Evolutionary conservation across 164 flowering plant genomes (phyloP), one percentile per base, ranked within the genome.

Genomic region (Sextonia rubra): DNA sequence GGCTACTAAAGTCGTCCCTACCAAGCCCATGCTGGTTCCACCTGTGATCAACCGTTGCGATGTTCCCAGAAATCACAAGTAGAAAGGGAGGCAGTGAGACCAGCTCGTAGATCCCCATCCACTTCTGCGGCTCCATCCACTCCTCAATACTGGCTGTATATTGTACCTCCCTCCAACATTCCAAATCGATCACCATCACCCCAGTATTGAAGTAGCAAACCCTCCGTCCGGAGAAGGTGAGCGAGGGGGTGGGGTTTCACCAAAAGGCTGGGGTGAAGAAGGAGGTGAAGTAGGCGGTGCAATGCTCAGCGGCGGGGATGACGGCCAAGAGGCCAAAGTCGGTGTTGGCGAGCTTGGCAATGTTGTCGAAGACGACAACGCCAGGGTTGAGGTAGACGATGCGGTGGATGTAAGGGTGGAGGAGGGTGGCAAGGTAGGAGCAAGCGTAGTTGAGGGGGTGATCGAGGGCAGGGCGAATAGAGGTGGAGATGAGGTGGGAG

Each of bases 381-480:
- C 86, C 91, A 1, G 91, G 86, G 73, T 88, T 89, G 0, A 88
- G 68, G 61, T 88, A 86, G 37, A 88, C 82, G 30, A 88, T 86
- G 0, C 91, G 82, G 3, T 56, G 7, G 5, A 86, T 75, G 55
- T 83, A 78, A 18, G 12, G 12, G n/a, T 26, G 64, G 23, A 60
- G 64, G 25, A 60, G 23, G 64, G 23, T 11, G 64, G 64, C 25
- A 25, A 60, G 64, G 64, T 60, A 60, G 64, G 64, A 5, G 25
- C 64, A 25, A 9, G 98, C 98, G 82, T 93, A 93, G 85, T 93
- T 93, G 27, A 93, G 83, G 0, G 98, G 98, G 65, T 84, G 83
- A 76, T 93, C 95, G 23, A 93, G 82, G 3, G 97, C 98, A 1
- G 92, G 69, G n/a, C 98, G 90, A 69, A 93, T 89, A 32, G 97